Conservation (phyloP, 2,329 filamentous ascomycete genomes). For the Zymoseptoria brevis region DNA sequence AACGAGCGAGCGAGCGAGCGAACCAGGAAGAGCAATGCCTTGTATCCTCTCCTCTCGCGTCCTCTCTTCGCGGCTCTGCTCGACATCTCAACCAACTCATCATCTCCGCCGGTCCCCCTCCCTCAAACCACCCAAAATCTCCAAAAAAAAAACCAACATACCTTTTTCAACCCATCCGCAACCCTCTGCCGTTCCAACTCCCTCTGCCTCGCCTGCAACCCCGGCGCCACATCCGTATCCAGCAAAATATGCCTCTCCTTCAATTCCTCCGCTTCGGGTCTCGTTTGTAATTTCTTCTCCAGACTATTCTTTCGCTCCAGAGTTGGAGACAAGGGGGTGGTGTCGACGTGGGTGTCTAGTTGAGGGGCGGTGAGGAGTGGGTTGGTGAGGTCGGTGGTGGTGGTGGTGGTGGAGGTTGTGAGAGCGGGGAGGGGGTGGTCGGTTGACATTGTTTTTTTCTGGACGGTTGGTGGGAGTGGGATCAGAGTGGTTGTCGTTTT, state of each 20-base stretch:
- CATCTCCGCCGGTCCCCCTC: too few relatives aligned
- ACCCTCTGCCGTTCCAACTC: conserved; percentile 55
- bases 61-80: too few relatives aligned
- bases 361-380: background rate
- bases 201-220: conserved; percentile 53
- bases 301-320: conserved; percentile 13
- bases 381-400: background rate
- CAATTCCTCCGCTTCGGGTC: conserved; percentile 51
- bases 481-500: background rate
- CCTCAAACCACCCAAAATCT: background rate
- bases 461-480: background rate
- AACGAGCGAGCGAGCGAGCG: too few relatives aligned
- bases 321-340: conserved; percentile 6
- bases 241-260: conserved; percentile 55
- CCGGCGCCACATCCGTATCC: conserved; percentile 59
- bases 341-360: conserved; percentile 10
- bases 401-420: background rate
- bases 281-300: conserved; percentile 33
- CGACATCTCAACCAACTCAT: too few relatives aligned
- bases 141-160: conserved; percentile 7
- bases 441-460: background rate
- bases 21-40: too few relatives aligned
- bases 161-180: conserved; percentile 55
- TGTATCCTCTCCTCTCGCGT: too few relatives aligned
- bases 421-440: background rate